A percentile compares a stretch with the other conserved stretches of the same genome.
These are phyloP conservation scores for Penicillium occitanis DNA, from an alignment of 2,329 filamentous ascomycete genomes.

Conservation along the genomic window DNA sequence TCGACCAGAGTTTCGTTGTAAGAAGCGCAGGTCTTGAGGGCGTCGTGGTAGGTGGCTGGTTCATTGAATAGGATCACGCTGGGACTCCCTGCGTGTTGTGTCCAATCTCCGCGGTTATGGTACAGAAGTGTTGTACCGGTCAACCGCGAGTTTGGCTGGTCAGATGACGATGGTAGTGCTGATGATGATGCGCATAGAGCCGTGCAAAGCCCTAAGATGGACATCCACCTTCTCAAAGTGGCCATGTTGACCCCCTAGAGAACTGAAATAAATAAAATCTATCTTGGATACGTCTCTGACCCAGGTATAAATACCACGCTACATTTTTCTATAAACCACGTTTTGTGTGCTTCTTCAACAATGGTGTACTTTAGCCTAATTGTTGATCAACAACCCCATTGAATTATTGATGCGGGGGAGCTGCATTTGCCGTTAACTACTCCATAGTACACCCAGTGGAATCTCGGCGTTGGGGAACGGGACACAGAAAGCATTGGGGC, in stretches of 20 bases:
- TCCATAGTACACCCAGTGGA: background rate
- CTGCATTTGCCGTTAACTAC: background rate
- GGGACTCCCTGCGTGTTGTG: conserved; percentile 7
- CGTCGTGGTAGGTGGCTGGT: conserved; percentile 6
- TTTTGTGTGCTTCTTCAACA: background rate
- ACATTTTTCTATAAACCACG: background rate
- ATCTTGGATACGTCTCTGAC: background rate
- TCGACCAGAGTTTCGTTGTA: conserved; percentile 18
- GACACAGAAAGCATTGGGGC: background rate
- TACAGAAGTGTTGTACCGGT: conserved; percentile 16
- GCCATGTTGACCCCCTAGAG: background rate
- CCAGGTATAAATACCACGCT: background rate
- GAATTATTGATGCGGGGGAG: background rate
- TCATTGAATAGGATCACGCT: conserved; percentile 18
- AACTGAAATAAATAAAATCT: background rate
- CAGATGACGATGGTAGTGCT: background rate
- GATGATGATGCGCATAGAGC: background rate
- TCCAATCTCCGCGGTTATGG: conserved; percentile 19
- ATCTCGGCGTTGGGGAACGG: background rate
- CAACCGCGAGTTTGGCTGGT: background rate
- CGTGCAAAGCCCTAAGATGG: conserved; percentile 11
- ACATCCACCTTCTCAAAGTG: background rate
- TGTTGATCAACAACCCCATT: background rate
- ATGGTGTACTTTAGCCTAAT: background rate
- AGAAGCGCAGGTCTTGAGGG: conserved; percentile 13